Evolutionary conservation across 1,284 basidiomycete genomes (phyloP), one percentile per base, ranked within the genome.

Genomic region (Ceratobasidium sp.): DNA sequence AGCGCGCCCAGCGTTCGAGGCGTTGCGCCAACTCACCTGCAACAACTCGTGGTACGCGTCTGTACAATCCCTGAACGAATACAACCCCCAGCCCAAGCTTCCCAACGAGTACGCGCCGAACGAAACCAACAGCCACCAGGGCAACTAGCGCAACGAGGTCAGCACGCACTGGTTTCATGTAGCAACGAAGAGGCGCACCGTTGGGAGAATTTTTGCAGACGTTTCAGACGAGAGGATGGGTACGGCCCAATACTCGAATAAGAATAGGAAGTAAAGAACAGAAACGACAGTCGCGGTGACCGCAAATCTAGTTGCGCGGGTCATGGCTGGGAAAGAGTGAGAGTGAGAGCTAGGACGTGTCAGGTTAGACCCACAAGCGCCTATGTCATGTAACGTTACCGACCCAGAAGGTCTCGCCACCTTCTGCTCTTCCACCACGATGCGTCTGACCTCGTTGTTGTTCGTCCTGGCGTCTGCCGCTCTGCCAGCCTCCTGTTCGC

Each of bases 21-120:
- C 45, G 48, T 48, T 31, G 17, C 29, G 22, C 7, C 9, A n/a
- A 77, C 87, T 82, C 80, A 90, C 92, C 80, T 81, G 79, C 76
- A 93, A 83, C 45, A 93, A 82, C 79, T 90, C 89, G 29, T 87
- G 84, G 78, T 93, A 91, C n/a, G 92, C 92, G 76, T 93, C 91
- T 48, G 91, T 90, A 79, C 90, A 92, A 78, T 93, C 92, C 79
- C 88, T 84, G 79, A 93, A 91, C 7, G 89, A 89, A 74, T 89
- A 86, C 53, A 94, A 80, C 1, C 91, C 92, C 86, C 89, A 88
- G 11, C 92, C 92, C 44, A 94, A 86, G 1, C 89, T 90, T 81
- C 87, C 87, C 22, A 93, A 86, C 5, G 90, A 91, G 80, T 92
- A 93, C 1, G 91, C 87, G 9, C 92, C 92, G 76, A 93, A 92